phyloP scores from a whole-genome alignment of 2,329 filamentous ascomycete genomes.

The Colletotrichum euphorbiae region DNA sequence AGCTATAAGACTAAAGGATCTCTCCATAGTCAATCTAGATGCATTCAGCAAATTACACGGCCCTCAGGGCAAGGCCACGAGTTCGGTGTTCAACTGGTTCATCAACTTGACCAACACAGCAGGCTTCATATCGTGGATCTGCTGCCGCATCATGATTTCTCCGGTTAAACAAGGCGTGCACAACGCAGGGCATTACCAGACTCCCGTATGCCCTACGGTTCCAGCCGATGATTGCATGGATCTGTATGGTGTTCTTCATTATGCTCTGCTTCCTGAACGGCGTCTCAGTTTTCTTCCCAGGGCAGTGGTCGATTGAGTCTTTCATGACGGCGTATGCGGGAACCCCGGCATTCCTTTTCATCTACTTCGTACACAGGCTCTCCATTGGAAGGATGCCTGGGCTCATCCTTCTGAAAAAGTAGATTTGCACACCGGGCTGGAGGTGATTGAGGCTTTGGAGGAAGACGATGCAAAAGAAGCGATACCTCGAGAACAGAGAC shows the following conservation, averaged over 20 bases:
- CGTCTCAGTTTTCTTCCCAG: conserved; percentile 72
- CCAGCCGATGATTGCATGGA: conserved; percentile 68
- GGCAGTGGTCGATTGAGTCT: conserved; percentile 62
- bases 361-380: conserved; percentile 54
- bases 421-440: conserved; percentile 64
- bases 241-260: conserved; percentile 62
- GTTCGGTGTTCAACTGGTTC: conserved; percentile 72
- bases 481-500: too few species aligned
- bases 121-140: conserved; percentile 66
- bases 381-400: conserved; percentile 59
- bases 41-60: conserved; percentile 42
- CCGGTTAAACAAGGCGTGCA: conserved; percentile 65
- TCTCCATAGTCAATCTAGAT: conserved; percentile 39
- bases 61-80: conserved; percentile 47
- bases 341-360: conserved; percentile 67
- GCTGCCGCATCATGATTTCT: conserved; percentile 67
- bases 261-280: conserved; percentile 71
- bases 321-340: conserved; percentile 76
- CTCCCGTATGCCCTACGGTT: background rate
- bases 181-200: conserved; percentile 53
- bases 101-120: conserved; percentile 65
- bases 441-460: conserved; percentile 54
- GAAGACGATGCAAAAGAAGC: background rate
- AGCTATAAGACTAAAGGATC: conserved; percentile 42
- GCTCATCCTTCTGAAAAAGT: conserved; percentile 59